These are phyloP conservation scores for Naganishia kalamii DNA, from an alignment of 768 basidiomycete genomes.

Conservation along the genomic window DNA sequence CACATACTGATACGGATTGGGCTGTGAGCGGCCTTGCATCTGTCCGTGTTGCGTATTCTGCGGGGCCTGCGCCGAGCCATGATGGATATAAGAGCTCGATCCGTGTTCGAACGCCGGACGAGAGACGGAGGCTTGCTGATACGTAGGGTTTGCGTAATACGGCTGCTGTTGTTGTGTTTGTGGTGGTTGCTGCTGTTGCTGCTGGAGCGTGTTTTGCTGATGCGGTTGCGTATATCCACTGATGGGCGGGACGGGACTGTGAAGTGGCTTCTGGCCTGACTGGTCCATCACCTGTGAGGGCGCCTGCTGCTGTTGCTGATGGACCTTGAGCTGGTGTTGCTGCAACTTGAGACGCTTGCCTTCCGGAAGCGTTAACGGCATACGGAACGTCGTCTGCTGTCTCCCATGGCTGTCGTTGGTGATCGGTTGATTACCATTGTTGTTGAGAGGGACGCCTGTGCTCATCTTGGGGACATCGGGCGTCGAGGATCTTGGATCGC, in stretches of 20 bases:
- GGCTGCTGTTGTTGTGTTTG: no score
- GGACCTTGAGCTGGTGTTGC: conserved; percentile 5
- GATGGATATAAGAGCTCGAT: not conserved
- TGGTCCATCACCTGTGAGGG: not conserved
- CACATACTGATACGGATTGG: not conserved
- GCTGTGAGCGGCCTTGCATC: not conserved
- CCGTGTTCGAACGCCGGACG: not conserved
- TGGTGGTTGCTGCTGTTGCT: not conserved
- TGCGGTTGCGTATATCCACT: not conserved
- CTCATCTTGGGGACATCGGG: conserved; percentile 11
- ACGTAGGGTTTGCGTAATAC: not conserved
- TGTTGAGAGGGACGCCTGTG: not conserved
- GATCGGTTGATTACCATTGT: not conserved
- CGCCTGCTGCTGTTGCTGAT: conserved; percentile 3
- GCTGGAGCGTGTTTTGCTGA: not conserved
- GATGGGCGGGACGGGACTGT: not conserved
- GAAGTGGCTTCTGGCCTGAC: not conserved
- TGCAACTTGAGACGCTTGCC: conserved; percentile 19
- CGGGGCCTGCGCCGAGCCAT: not conserved
- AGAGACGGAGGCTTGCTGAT: conserved; percentile 6
- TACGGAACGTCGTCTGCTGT: not conserved
- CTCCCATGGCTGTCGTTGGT: not conserved
- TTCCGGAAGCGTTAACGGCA: conserved; percentile 18
- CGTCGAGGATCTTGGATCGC: not conserved
- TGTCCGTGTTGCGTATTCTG: not conserved